Percentiles rank a stretch among this genome's conserved stretches.
Evolutionary conservation across 1,284 basidiomycete genomes (phyloP).

Genomic region (Apiotrichum brassicae): DNA sequence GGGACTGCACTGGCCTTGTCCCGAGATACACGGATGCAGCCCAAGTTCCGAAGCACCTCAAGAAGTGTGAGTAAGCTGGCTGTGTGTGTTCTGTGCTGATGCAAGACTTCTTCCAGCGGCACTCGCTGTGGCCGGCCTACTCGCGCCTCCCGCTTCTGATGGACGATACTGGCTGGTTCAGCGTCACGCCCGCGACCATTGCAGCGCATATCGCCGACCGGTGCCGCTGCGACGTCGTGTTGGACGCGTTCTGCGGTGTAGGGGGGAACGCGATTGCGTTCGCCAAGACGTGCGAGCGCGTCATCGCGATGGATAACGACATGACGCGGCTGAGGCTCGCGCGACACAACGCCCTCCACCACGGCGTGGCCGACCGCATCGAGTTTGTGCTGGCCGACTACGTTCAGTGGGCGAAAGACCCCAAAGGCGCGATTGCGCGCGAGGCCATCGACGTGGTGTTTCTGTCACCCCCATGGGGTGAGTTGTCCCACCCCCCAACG

Average conservation of each 20-base stretch:
- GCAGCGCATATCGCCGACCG: conserved; percentile 87
- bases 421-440: conserved; percentile 31
- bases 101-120: conserved; percentile 76
- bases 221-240: conserved; percentile 64
- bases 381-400: conserved; percentile 89
- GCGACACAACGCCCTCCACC: conserved; percentile 82
- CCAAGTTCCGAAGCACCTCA: conserved; percentile 66
- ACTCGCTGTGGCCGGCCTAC: conserved; percentile 73
- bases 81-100: neutral
- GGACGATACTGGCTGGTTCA: conserved; percentile 81
- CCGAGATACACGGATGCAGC: conserved; percentile 58
- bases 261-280: conserved; percentile 97
- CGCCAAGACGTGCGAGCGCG: conserved; percentile 85
- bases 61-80: conserved; percentile 63
- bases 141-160: conserved; percentile 52
- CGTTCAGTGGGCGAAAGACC: conserved; percentile 64
- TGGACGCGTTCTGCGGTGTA: conserved; percentile 93
- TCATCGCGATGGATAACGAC: conserved; percentile 88
- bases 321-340: conserved; percentile 76
- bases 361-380: conserved; percentile 89
- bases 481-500: conserved; percentile 42
- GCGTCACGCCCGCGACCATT: conserved; percentile 87
- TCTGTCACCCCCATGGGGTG: conserved; percentile 89
- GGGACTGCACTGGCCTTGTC: conserved; percentile 64
- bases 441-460: conserved; percentile 76